These are phyloP conservation scores for Miscanthus lutarioriparius DNA, from an alignment of 176 grass and related monocot species.

Conservation along the genomic window DNA sequence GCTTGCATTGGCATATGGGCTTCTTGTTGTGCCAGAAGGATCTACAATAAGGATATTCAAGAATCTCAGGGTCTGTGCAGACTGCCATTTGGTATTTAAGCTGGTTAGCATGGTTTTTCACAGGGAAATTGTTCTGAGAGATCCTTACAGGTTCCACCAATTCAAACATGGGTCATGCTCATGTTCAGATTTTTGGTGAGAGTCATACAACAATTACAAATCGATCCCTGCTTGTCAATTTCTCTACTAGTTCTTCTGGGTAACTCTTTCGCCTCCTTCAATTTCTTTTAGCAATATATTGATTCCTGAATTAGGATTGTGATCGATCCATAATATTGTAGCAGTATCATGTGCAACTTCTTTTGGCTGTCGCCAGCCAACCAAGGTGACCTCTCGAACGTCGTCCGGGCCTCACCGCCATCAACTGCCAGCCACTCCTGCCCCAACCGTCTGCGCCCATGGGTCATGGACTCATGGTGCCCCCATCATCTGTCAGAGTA, in stretches of 20 bases:
- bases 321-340: background rate
- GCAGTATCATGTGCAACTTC: background rate
- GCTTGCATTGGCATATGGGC: conserved; percentile 71
- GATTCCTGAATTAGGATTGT: background rate
- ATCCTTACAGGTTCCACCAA: conserved; percentile 86
- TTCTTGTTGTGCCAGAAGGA: conserved; percentile 54
- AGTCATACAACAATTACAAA: background rate
- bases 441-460: background rate
- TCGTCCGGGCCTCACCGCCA: background rate
- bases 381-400: background rate
- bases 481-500: background rate
- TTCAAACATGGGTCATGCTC: conserved; percentile 74
- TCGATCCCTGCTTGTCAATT: background rate
- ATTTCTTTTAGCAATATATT: background rate
- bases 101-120: conserved; percentile 57
- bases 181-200: conserved; percentile 89
- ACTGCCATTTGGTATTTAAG: conserved; percentile 92
- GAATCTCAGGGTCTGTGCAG: conserved; percentile 85
- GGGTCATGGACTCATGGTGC: background rate
- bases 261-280: background rate
- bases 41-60: conserved; percentile 70
- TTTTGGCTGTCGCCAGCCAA: background rate
- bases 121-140: conserved; percentile 73
- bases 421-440: background rate
- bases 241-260: background rate